A percentile compares a stretch with the other conserved stretches of the same genome.
phyloP scores from a whole-genome alignment of 495 filamentous ascomycete genomes.

The Diplogelasinospora grovesii region DNA sequence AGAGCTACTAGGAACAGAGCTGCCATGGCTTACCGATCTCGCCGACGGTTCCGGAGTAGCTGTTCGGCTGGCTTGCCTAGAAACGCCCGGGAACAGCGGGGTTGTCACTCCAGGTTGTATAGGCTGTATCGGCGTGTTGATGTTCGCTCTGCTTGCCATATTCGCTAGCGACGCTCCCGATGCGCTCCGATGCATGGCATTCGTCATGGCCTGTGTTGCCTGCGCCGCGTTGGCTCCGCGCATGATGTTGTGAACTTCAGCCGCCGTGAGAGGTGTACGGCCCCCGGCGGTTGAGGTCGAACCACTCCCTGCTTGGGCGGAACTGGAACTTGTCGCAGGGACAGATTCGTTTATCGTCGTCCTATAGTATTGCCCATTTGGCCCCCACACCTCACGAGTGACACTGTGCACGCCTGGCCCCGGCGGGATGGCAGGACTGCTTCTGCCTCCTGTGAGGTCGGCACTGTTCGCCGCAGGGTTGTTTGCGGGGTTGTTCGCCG shows the following conservation, averaged over 20 bases:
- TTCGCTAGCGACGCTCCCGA: conserved; percentile 35
- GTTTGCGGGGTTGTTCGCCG: neutral
- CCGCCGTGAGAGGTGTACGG: conserved; percentile 18
- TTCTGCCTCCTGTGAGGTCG: conserved; percentile 5
- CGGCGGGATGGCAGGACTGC: conserved; percentile 13
- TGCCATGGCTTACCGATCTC: conserved; percentile 18
- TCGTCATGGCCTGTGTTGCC: conserved; percentile 32
- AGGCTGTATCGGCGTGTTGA: conserved; percentile 25
- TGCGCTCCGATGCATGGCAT: conserved; percentile 43
- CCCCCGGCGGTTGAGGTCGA: conserved; percentile 4
- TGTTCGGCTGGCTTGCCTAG: conserved; percentile 31
- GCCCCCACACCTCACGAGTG: conserved; percentile 21
- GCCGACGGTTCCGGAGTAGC: conserved; percentile 35
- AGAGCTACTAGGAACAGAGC: neutral
- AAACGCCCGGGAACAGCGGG: conserved; percentile 26
- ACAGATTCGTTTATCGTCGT: conserved; percentile 23
- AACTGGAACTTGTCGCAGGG: neutral
- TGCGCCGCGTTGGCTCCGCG: conserved; percentile 36
- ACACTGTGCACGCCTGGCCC: conserved; percentile 11
- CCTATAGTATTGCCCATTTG: conserved; percentile 26
- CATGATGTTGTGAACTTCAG: conserved; percentile 34
- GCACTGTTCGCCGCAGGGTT: conserved; percentile 1
- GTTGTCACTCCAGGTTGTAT: conserved; percentile 37
- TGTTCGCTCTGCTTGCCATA: conserved; percentile 23
- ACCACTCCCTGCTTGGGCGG: conserved; percentile 4